Percentiles rank a stretch among this genome's conserved stretches.
phyloP scores from a whole-genome alignment of 1,284 basidiomycete species.

The Ustilago sp. region DNA sequence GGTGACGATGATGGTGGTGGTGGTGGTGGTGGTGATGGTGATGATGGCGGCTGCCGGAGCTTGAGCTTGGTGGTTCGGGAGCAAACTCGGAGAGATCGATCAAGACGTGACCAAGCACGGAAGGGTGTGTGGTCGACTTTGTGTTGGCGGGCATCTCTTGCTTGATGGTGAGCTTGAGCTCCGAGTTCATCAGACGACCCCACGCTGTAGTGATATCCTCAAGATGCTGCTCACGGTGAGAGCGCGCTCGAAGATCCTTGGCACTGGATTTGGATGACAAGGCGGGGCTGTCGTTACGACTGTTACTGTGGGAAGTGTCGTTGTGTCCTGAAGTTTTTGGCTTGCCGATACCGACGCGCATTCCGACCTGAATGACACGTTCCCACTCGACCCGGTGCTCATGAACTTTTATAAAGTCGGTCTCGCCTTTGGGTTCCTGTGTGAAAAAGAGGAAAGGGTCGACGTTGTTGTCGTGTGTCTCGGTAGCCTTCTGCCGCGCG shows the following conservation, averaged over 20 bases:
- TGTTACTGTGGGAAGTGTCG: conserved; percentile 22
- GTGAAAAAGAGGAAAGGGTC: conserved; percentile 48
- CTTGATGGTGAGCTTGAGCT: conserved; percentile 57
- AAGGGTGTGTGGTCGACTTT: conserved; percentile 36
- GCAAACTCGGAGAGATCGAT: conserved; percentile 83
- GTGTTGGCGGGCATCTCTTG: conserved; percentile 44
- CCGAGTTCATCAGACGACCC: conserved; percentile 53
- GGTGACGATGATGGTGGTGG: conserved; percentile 45
- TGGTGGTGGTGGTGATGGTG: conserved; percentile 54
- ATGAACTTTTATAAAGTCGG: conserved; percentile 37
- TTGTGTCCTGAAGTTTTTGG: conserved; percentile 22
- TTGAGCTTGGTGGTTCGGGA: conserved; percentile 72
- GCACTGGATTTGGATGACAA: conserved; percentile 43
- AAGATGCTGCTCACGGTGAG: conserved; percentile 32
- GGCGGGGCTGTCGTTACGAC: conserved; percentile 30
- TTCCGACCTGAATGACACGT: conserved; percentile 51
- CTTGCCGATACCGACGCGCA: conserved; percentile 61
- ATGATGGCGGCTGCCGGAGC: conserved; percentile 28
- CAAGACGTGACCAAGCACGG: conserved; percentile 75
- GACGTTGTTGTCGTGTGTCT: conserved; percentile 28
- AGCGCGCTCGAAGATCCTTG: conserved; percentile 36
- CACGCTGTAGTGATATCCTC: conserved; percentile 43
- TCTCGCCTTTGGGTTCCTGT: conserved; percentile 56
- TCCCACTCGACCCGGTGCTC: conserved; percentile 61
- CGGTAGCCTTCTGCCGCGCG: conserved; percentile 15